phyloP scores from a whole-genome alignment of 139 green algal species.

The Desmodesmus armatus region DNA sequence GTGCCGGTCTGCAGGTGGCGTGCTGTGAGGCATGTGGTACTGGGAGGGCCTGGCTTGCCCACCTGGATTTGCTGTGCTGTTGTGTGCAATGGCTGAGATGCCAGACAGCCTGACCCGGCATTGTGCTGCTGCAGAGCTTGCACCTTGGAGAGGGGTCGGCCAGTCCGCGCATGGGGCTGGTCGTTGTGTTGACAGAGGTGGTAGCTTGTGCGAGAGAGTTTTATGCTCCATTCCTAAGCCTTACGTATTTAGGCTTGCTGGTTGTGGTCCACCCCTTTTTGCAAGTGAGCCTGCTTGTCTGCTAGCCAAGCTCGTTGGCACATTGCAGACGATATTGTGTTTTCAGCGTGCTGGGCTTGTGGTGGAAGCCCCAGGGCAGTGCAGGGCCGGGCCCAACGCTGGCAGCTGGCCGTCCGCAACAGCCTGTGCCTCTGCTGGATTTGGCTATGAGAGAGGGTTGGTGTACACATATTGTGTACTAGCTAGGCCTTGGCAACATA shows the following conservation, averaged over 20 bases:
- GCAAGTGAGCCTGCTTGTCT: neutral
- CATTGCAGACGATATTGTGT: neutral
- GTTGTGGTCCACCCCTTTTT: neutral
- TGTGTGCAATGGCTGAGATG: too few relatives aligned
- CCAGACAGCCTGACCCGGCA: too few relatives aligned
- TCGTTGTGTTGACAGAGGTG: neutral
- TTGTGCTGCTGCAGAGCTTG: too few relatives aligned
- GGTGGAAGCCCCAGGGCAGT: neutral
- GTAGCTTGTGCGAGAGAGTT: neutral
- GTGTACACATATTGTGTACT: too few relatives aligned
- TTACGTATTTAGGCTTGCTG: neutral
- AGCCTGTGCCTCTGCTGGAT: neutral
- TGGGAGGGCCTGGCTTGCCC: too few relatives aligned
- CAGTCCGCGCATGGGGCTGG: neutral
- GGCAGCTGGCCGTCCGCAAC: neutral
- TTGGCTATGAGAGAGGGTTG: too few relatives aligned
- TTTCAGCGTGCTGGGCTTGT: neutral
- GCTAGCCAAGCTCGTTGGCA: neutral
- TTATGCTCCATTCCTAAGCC: too few relatives aligned
- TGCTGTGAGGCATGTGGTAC: too few relatives aligned
- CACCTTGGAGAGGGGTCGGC: too few relatives aligned
- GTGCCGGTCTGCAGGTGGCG: too few relatives aligned
- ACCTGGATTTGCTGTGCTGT: too few relatives aligned
- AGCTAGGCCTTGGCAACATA: too few relatives aligned
- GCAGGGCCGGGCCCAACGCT: neutral